phyloP scores from a whole-genome alignment of 768 basidiomycete species.

The Mycena sanguinolenta region DNA sequence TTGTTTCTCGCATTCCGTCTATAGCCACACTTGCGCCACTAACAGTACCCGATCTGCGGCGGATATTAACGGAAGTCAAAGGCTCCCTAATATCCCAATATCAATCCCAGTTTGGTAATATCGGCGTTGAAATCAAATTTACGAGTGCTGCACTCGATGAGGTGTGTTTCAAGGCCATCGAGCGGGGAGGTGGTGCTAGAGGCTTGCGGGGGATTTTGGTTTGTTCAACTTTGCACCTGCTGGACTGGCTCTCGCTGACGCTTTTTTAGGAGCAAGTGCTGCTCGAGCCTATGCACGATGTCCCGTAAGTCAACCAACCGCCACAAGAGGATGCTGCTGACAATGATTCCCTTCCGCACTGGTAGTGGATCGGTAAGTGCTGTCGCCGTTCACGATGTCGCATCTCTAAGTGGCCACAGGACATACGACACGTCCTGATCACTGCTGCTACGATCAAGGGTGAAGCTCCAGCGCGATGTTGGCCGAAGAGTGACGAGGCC shows the following conservation, averaged over 20 bases:
- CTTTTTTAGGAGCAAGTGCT: conserved; percentile 78
- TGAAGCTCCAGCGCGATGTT: conserved; percentile 76
- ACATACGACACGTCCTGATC: conserved; percentile 87
- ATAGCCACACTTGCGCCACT: conserved; percentile 87
- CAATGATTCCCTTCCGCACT: conserved; percentile 15
- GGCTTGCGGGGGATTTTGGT: conserved; percentile 93
- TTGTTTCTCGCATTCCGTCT: conserved; percentile 94
- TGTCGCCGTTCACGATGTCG: neutral
- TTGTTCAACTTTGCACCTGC: conserved; percentile 30
- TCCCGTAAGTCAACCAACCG: conserved; percentile 68
- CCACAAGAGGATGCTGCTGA: neutral
- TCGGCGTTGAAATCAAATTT: conserved; percentile 89
- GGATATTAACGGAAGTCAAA: conserved; percentile 93
- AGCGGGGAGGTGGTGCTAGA: conserved; percentile 91
- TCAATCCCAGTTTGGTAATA: conserved; percentile 84
- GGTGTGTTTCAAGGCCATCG: conserved; percentile 82
- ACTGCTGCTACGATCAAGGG: conserved; percentile 79
- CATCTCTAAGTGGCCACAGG: conserved; percentile 54
- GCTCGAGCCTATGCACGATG: conserved; percentile 93
- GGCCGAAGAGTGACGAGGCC: conserved; percentile 71
- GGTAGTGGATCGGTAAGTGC: conserved; percentile 74
- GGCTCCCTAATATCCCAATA: conserved; percentile 95
- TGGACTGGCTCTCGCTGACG: neutral
- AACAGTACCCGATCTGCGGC: conserved; percentile 83
- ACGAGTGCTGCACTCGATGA: conserved; percentile 85